Evolutionary conservation across 2,329 filamentous ascomycete genomes (phyloP).

Genomic region (Alternaria incomplexa): DNA sequence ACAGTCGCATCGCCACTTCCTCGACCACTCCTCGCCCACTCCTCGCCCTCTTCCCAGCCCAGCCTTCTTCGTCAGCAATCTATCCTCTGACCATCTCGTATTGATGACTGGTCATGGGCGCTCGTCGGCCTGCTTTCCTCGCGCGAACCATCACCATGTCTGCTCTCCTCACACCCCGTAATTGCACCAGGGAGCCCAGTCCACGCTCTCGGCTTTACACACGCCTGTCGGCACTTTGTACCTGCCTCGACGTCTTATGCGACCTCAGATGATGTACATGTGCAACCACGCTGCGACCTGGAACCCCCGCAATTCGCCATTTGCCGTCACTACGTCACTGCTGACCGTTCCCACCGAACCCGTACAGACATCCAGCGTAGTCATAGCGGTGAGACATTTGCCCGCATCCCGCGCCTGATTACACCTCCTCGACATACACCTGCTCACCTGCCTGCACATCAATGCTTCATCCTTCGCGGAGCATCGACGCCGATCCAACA

Average conservation of each 20-base stretch:
- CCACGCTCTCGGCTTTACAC: neutral
- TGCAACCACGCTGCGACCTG: neutral
- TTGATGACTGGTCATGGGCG: neutral
- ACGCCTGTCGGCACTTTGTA: conserved; percentile 5
- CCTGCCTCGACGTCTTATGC: conserved; percentile 1
- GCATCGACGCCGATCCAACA: neutral
- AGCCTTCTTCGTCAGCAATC: neutral
- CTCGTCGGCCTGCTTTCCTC: neutral
- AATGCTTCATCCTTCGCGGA: neutral
- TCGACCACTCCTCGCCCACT: neutral
- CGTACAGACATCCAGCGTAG: neutral
- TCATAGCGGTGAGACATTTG: neutral
- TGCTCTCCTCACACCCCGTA: neutral
- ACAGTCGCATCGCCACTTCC: conserved; percentile 7
- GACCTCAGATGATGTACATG: neutral
- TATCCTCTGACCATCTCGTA: neutral
- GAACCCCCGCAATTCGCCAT: neutral
- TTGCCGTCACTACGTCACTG: conserved; percentile 2
- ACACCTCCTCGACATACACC: neutral
- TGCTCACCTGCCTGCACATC: neutral
- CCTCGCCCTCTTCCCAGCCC: neutral
- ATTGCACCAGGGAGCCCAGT: neutral
- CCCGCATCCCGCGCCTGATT: neutral
- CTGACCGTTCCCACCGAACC: neutral
- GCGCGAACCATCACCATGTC: neutral